Conservation (phyloP, 371 early-diverging fungal genomes). For the Mucor plumbeus region DNA sequence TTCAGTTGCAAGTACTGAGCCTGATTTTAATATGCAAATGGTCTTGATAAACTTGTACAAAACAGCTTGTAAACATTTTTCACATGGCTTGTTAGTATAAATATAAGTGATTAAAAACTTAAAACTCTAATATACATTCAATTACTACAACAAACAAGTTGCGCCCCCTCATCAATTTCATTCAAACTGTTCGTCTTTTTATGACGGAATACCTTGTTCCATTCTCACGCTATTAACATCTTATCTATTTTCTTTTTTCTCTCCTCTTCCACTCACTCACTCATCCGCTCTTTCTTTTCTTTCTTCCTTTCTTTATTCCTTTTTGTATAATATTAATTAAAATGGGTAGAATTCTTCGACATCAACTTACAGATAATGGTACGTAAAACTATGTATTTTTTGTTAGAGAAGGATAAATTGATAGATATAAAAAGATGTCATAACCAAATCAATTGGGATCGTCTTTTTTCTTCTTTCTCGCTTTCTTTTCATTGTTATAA, state of each 20-base stretch:
- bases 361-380: constrained; percentile 8
- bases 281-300: neutral
- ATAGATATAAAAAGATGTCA: neutral
- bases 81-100: constrained; percentile 7
- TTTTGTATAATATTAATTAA: neutral
- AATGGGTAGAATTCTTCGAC: constrained; percentile 7
- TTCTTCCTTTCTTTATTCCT: neutral
- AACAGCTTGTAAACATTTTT: constrained; percentile 1
- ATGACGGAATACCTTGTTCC: neutral
- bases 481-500: constrained; percentile 5
- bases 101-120: constrained; percentile 3
- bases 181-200: neutral
- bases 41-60: neutral
- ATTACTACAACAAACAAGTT: constrained; percentile 6
- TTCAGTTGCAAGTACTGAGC: neutral
- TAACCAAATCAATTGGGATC: neutral
- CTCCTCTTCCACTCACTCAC: neutral
- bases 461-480: neutral
- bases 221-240: constrained; percentile 10
- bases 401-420: neutral
- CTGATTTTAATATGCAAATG: neutral
- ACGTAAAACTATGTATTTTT: neutral
- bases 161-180: constrained; percentile 2
- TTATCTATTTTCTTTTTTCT: neutral
- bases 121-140: constrained; percentile 6